Evolutionary conservation across 192 early-diverging fungal genomes (phyloP).

Genomic region (Powellomyces hirtus): DNA sequence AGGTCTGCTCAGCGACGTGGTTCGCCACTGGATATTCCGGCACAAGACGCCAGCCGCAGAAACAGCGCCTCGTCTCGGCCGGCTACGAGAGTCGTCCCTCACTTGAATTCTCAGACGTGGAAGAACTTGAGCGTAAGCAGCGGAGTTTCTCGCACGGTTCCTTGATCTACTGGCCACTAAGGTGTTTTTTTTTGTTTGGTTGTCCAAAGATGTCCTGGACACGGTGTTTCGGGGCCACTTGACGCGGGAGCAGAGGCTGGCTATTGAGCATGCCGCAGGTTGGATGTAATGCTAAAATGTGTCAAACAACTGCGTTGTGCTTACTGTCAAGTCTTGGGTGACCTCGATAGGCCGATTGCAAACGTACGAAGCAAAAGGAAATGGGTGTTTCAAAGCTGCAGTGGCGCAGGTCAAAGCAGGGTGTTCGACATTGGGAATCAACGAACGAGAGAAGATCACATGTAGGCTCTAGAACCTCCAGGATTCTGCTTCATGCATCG

Average conservation of each 20-base stretch:
- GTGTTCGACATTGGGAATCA: slow-evolving; percentile 1
- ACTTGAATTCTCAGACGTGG: no score
- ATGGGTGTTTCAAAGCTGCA: slow-evolving; percentile 18
- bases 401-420: slow-evolving; percentile 6
- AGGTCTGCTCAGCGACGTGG: no score
- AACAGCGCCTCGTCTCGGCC: no score
- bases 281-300: no score
- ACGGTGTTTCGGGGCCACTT: slow-evolving; percentile 15
- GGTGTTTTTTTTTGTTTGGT: no score
- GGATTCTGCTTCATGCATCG: no score
- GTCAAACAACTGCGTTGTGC: not conserved
- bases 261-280: slow-evolving; percentile 17
- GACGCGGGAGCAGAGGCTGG: slow-evolving; percentile 13
- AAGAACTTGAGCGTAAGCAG: no score
- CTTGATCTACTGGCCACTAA: no score
- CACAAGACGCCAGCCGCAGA: no score
- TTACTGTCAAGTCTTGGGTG: not conserved
- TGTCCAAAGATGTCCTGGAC: slow-evolving; percentile 43
- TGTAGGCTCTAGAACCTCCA: slow-evolving; percentile 3
- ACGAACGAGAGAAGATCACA: slow-evolving; percentile 14
- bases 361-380: slow-evolving; percentile 11
- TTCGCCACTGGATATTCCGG: no score
- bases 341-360: not conserved
- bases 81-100: no score
- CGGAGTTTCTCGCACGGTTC: no score